Conservation (phyloP, 2,329 filamentous ascomycete species). For the Fusarium bulbicola region DNA sequence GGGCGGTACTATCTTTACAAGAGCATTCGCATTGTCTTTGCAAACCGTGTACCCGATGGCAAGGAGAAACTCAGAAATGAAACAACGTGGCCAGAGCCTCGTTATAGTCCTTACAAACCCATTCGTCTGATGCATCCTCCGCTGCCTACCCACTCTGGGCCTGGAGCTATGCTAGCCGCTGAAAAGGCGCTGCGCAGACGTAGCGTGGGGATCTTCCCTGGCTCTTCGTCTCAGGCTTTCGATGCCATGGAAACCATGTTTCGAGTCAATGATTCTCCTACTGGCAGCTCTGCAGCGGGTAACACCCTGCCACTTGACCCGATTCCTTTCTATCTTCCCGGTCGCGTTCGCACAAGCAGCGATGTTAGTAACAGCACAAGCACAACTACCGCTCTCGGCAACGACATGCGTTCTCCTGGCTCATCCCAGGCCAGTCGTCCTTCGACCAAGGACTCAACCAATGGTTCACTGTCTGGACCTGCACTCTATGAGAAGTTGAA, state of each 20-base stretch:
- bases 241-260: conserved; percentile 49
- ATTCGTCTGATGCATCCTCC: conserved; percentile 60
- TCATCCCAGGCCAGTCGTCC: conserved; percentile 47
- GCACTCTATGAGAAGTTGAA: conserved; percentile 72
- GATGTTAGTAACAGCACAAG: conserved; percentile 45
- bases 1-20: conserved; percentile 92
- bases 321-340: conserved; percentile 59
- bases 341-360: conserved; percentile 46
- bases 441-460: conserved; percentile 48
- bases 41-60: conserved; percentile 93
- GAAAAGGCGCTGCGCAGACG: conserved; percentile 69
- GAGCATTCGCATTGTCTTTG: conserved; percentile 92
- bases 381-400: conserved; percentile 35
- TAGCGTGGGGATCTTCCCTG: conserved; percentile 61
- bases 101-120: conserved; percentile 85
- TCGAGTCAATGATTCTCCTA: conserved; percentile 5
- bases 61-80: conserved; percentile 94
- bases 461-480: conserved; percentile 44
- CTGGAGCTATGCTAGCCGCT: conserved; percentile 61
- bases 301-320: conserved; percentile 56
- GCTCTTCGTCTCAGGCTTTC: conserved; percentile 45
- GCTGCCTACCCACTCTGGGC: conserved; percentile 48
- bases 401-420: conserved; percentile 38
- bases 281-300: conserved; percentile 38
- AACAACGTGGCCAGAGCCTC: conserved; percentile 86